Evolutionary conservation across 139 green algal species (phyloP), one percentile per base, ranked within the genome.

Genomic region (Pedinophyceae sp.): DNA sequence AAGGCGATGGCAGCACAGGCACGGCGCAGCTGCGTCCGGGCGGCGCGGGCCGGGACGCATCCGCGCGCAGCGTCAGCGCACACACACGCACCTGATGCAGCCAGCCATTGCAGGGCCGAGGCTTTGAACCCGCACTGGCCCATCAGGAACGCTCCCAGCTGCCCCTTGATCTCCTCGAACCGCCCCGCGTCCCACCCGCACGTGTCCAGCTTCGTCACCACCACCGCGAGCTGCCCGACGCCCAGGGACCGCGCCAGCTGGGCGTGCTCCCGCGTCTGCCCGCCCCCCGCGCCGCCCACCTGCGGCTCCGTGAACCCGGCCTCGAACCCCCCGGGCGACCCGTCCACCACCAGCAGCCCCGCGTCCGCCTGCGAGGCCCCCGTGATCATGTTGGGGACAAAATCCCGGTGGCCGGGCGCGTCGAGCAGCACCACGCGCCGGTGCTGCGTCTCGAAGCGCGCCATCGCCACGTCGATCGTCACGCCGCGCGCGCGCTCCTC

Each of bases 331-430:
- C 91, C 84, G 0, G 65, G 67, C 0, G 87, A 88, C 17, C 86
- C 91, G 45, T 98, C 91, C 29, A 98, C 77, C 27, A 97, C 66
- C 48, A 98, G 23, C 2, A 48, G n/a, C 10, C 38, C 26, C 18
- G 52, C 45, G 16, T 26, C 20, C 23, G 57, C 34, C 62, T 89
- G 80, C 1, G 74, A 66, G 0, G 78, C 77, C 6, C 89, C 91
- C 0, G 69, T 52, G 34, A 98, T 97, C 77, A 94, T 91, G 76
- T 92, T 93, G 25, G 91, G 87, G 20, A 97, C 86, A 66, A 98
- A 98, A 72, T 98, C 91, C 0, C 83, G 88, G 69, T 98, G 91
- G 4, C 91, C 91, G 0, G 91, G 91, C 0, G 91, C 88, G 58
- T 98, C 91, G 27, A 96, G 66, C 47, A 98, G 73, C 13, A 71